Conservation (phyloP, 768 basidiomycete genomes). For the Tulasnella calospora region DNA sequence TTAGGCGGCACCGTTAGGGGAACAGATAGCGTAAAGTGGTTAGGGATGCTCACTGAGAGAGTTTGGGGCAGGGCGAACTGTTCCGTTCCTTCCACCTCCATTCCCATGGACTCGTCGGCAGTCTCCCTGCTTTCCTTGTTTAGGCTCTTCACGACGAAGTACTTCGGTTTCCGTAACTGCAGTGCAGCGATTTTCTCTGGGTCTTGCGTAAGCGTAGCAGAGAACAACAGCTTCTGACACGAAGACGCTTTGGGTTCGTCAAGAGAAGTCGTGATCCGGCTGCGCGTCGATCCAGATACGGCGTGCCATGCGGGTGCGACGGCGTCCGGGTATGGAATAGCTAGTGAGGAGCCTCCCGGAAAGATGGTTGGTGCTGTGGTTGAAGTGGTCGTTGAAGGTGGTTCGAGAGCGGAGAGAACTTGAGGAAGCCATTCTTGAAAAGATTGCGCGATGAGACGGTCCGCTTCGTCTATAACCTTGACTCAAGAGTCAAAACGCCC, state of each 20-base stretch:
- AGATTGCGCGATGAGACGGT: slow-evolving; percentile 88
- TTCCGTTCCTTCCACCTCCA: slow-evolving; percentile 54
- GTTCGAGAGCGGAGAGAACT: slow-evolving; percentile 69
- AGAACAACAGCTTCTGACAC: slow-evolving; percentile 94
- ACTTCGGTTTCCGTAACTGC: slow-evolving; percentile 71
- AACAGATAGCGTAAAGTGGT: neutral
- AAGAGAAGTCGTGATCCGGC: slow-evolving; percentile 45
- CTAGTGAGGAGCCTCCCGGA: neutral
- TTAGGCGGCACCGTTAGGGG: neutral
- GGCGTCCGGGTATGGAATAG: slow-evolving; percentile 46
- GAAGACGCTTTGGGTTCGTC: slow-evolving; percentile 57
- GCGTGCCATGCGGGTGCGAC: slow-evolving; percentile 53
- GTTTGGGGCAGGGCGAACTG: slow-evolving; percentile 77
- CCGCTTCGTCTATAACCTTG: slow-evolving; percentile 96
- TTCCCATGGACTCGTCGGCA: slow-evolving; percentile 34
- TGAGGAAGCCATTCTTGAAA: slow-evolving; percentile 93
- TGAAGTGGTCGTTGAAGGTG: slow-evolving; percentile 33
- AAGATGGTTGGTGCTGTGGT: neutral
- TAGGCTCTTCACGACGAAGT: slow-evolving; percentile 67
- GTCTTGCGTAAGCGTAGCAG: slow-evolving; percentile 90
- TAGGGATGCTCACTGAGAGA: slow-evolving; percentile 52
- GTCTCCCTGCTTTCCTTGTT: slow-evolving; percentile 38
- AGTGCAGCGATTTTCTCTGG: slow-evolving; percentile 88
- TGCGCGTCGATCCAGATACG: slow-evolving; percentile 23
- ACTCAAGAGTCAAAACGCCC: neutral